A percentile compares a stretch with the other conserved stretches of the same genome.
Evolutionary conservation across 495 filamentous ascomycete genomes (phyloP).

Genomic region (Penicillium cataractarum): DNA sequence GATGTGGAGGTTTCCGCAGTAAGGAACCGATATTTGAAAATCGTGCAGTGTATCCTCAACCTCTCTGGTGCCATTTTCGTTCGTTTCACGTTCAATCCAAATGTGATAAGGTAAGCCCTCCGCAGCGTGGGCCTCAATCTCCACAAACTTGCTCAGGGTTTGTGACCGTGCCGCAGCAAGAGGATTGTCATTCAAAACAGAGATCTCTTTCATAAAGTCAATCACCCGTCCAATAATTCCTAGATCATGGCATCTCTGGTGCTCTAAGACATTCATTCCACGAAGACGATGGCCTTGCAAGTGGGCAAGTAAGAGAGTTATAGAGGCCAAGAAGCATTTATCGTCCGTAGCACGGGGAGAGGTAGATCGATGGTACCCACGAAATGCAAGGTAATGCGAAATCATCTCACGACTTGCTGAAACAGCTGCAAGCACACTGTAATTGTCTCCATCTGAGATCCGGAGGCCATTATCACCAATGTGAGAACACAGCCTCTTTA

Average conservation of each 20-base stretch:
- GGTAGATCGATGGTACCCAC: slow-evolving; percentile 37
- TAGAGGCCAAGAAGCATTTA: slow-evolving; percentile 49
- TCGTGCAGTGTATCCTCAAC: not conserved
- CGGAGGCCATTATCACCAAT: slow-evolving; percentile 29
- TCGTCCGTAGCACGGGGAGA: slow-evolving; percentile 55
- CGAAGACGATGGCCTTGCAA: slow-evolving; percentile 36
- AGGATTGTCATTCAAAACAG: slow-evolving; percentile 32
- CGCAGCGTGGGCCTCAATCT: slow-evolving; percentile 20
- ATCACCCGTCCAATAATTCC: slow-evolving; percentile 30
- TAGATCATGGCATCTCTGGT: slow-evolving; percentile 38
- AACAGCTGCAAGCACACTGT: slow-evolving; percentile 49
- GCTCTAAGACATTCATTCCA: slow-evolving; percentile 31
- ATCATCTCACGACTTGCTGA: slow-evolving; percentile 52
- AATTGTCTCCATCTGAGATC: slow-evolving; percentile 36
- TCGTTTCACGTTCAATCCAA: not conserved
- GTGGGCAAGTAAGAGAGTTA: slow-evolving; percentile 49
- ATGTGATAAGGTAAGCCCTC: slow-evolving; percentile 10
- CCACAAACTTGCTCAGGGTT: slow-evolving; percentile 7
- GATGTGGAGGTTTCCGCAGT: slow-evolving; percentile 46
- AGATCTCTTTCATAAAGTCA: slow-evolving; percentile 42
- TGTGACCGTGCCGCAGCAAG: slow-evolving; percentile 13
- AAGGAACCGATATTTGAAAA: slow-evolving; percentile 36
- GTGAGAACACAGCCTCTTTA: slow-evolving; percentile 31
- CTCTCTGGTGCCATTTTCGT: slow-evolving; percentile 8
- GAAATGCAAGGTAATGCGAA: slow-evolving; percentile 39